Conservation (phyloP, 768 basidiomycete genomes). For the Suillus fuscotomentosus region DNA sequence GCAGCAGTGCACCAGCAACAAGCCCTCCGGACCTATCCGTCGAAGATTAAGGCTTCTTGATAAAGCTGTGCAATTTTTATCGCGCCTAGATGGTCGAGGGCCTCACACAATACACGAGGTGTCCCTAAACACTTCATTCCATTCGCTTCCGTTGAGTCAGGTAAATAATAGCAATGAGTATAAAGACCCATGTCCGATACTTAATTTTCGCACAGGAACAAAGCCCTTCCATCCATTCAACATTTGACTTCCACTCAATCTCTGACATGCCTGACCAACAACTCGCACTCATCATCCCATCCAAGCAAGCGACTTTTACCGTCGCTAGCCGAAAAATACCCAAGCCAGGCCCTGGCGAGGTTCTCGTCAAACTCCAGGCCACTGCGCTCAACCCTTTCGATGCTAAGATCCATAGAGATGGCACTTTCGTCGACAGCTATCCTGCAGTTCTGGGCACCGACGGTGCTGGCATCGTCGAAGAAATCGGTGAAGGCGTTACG, state of each 20-base stretch:
- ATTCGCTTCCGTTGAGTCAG: background rate
- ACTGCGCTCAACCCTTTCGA: conserved; percentile 54
- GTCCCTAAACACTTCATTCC: conserved; percentile 2
- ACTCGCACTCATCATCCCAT: conserved; percentile 29
- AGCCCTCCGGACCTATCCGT: background rate
- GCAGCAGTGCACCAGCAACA: background rate
- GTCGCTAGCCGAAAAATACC: conserved; percentile 35
- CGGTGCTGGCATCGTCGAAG: conserved; percentile 49
- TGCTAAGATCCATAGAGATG: conserved; percentile 46
- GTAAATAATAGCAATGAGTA: conserved; percentile 28
- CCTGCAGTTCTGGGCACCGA: conserved; percentile 50
- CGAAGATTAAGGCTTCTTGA: background rate
- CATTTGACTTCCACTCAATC: conserved; percentile 2
- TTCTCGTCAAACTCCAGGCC: conserved; percentile 47
- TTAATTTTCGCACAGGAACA: conserved; percentile 20
- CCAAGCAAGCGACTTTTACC: conserved; percentile 34
- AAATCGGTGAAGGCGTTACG: conserved; percentile 50
- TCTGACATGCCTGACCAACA: conserved; percentile 24
- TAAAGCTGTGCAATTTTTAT: conserved; percentile 3
- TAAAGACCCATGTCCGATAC: conserved; percentile 22
- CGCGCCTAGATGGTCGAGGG: conserved; percentile 2
- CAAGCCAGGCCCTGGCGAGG: conserved; percentile 44
- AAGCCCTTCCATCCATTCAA: conserved; percentile 10
- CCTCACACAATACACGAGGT: conserved; percentile 25
- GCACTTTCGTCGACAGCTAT: conserved; percentile 37